Evolutionary conservation across 2,329 filamentous ascomycete genomes (phyloP), one percentile per base, ranked within the genome.

Genomic region (Colletotrichum limetticola): DNA sequence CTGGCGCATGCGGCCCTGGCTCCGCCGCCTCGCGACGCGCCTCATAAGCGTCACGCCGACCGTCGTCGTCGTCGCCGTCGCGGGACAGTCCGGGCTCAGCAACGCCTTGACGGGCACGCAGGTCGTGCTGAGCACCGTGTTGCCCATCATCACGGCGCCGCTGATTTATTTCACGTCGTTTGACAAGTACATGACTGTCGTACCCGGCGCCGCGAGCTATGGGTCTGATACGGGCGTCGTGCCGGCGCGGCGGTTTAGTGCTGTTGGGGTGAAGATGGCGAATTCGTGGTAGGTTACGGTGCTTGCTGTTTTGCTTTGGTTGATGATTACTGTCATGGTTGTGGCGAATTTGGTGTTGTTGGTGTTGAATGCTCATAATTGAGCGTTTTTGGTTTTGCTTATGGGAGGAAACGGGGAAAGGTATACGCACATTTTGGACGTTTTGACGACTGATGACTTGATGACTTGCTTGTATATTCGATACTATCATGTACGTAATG

Each of bases 141-240:
- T 97, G 64, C 95, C 95, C 0, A 95, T 97, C 79, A 90, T 96
- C 37, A 91, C 90, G 1, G 93, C 94, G 1, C 95, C 95, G 1
- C 84, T 97, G 28, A 92, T 97, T 68, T 97, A 93, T 83, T 97
- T 97, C 78, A 97, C 95, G 0, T 94, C 93, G 76, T 88, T 92
- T 58, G 89, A 91, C 76, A 91, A 91, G 78, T 97, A 93, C 82
- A 97, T 97, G 95, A 73, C 71, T 9, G 71, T 73, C 24, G 71
- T 73, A 11, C 71, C 71, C 4, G 71, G 71, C 9, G 66, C 71
- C 5, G 71, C 66, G 28, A 73, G 66, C 61, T 71, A 73, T 56
- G 56, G 67, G 11, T 46, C 16, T 14, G 67, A 73, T 9, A 71
- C 71, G 7, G 56, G 71, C 2, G 22, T 73, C 22, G 71, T 73